Percentiles rank a stretch among this genome's conserved stretches.
These are phyloP conservation scores for Yarrowia deformans DNA, from an alignment of 805 yeast genomes.

Conservation along the genomic window DNA sequence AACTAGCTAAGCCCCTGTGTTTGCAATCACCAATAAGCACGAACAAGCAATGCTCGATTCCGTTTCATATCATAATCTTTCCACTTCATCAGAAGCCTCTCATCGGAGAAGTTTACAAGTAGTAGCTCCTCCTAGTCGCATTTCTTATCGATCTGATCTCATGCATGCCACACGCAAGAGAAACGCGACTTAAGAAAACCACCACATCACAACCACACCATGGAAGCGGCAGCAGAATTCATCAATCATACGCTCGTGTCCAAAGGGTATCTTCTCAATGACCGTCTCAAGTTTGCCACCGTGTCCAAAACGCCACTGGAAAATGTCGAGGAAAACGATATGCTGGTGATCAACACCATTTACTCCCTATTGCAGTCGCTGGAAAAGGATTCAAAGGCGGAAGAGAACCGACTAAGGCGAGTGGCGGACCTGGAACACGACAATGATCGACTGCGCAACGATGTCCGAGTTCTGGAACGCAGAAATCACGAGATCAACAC, in stretches of 20 bases:
- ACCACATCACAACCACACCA: neutral
- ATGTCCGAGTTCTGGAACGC: constrained; percentile 1
- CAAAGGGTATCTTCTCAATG: constrained; percentile 43
- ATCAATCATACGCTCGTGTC: constrained; percentile 45
- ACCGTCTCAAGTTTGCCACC: constrained; percentile 42
- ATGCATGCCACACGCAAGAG: constrained; percentile 4
- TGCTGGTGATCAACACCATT: constrained; percentile 44
- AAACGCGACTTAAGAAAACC: constrained; percentile 1
- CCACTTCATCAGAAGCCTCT: too few relatives aligned
- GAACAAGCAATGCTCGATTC: too few relatives aligned
- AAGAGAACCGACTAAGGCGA: constrained; percentile 35
- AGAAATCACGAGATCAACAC: constrained; percentile 3
- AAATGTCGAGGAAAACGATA: constrained; percentile 41
- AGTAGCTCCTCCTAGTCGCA: neutral
- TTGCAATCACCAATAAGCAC: too few relatives aligned
- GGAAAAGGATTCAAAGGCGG: constrained; percentile 41
- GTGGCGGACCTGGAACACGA: constrained; percentile 41
- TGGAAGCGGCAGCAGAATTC: constrained; percentile 37
- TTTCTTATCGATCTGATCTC: constrained; percentile 9
- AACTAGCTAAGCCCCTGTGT: too few relatives aligned
- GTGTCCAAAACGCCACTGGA: constrained; percentile 32
- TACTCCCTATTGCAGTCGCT: constrained; percentile 45
- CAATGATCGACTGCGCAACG: constrained; percentile 30
- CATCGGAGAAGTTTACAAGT: too few relatives aligned
- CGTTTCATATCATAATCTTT: too few relatives aligned